Percentiles rank a stretch among this genome's conserved stretches.
Evolutionary conservation across 2,329 filamentous ascomycete genomes (phyloP).

Genomic region (Aspergillus quadricinctus): DNA sequence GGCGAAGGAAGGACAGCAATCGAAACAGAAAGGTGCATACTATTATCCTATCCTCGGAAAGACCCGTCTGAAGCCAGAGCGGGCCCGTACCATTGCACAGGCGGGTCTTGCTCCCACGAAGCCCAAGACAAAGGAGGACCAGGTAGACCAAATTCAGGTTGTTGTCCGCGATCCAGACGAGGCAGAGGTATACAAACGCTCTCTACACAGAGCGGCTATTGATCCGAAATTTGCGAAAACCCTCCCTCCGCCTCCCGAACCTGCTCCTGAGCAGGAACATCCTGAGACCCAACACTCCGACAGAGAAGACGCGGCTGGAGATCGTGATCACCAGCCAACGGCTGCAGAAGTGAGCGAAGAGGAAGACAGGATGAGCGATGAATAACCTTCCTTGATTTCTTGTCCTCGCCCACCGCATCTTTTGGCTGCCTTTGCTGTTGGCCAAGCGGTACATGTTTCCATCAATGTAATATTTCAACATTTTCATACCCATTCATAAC

Average conservation of each 20-base stretch:
- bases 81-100: conserved; percentile 41
- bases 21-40: conserved; percentile 53
- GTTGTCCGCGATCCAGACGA: conserved; percentile 48
- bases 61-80: conserved; percentile 51
- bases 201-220: conserved; percentile 41
- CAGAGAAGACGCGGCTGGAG: conserved; percentile 2
- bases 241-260: conserved; percentile 30
- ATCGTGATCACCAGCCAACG: conserved; percentile 9
- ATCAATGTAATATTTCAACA: conserved; percentile 2
- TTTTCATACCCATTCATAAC: conserved; percentile 6
- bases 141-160: conserved; percentile 51
- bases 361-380: conserved; percentile 18
- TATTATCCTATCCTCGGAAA: conserved; percentile 59
- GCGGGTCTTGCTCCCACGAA: conserved; percentile 37
- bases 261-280: conserved; percentile 8
- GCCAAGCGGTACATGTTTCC: conserved; percentile 1
- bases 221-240: conserved; percentile 41
- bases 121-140: conserved; percentile 41
- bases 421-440: not conserved
- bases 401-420: not conserved
- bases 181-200: conserved; percentile 46
- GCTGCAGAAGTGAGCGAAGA: conserved; percentile 12
- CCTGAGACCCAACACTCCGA: conserved; percentile 6
- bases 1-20: conserved; percentile 16
- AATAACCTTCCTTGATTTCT: conserved; percentile 4